Evolutionary conservation across 2,329 filamentous ascomycete genomes (phyloP).

Genomic region (Cephalotrichum gorgonifer): DNA sequence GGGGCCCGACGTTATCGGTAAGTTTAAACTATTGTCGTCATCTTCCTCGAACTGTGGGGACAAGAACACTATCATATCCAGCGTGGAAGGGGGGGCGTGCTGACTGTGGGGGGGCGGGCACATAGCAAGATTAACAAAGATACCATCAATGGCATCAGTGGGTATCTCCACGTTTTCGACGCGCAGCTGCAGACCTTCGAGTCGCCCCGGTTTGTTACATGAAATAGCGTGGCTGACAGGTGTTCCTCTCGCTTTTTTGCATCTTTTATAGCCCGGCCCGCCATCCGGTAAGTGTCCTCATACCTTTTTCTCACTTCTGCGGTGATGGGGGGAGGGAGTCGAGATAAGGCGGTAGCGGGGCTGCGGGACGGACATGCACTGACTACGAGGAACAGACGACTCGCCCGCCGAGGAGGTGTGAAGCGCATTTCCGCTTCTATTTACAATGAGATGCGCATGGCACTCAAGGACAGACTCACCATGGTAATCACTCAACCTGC

Average conservation of each 20-base stretch:
- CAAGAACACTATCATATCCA: neutral
- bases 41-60: neutral
- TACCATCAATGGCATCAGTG: constrained; percentile 39
- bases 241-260: neutral
- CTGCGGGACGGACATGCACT: no score
- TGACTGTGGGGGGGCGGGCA: neutral
- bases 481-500: constrained; percentile 23
- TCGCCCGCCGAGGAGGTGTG: constrained; percentile 67
- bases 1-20: no score
- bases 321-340: neutral
- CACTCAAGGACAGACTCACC: constrained; percentile 38
- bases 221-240: neutral
- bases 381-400: constrained; percentile 34
- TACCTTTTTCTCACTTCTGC: neutral
- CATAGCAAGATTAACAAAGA: constrained; percentile 38
- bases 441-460: constrained; percentile 50
- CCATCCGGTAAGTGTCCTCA: neutral
- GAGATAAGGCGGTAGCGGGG: neutral
- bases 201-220: neutral
- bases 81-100: neutral
- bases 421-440: constrained; percentile 58
- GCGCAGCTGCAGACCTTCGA: no score
- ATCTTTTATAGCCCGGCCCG: neutral
- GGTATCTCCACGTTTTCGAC: no score
- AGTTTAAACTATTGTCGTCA: no score